phyloP scores from a whole-genome alignment of 768 basidiomycete species.

The Amanita rubescens region DNA sequence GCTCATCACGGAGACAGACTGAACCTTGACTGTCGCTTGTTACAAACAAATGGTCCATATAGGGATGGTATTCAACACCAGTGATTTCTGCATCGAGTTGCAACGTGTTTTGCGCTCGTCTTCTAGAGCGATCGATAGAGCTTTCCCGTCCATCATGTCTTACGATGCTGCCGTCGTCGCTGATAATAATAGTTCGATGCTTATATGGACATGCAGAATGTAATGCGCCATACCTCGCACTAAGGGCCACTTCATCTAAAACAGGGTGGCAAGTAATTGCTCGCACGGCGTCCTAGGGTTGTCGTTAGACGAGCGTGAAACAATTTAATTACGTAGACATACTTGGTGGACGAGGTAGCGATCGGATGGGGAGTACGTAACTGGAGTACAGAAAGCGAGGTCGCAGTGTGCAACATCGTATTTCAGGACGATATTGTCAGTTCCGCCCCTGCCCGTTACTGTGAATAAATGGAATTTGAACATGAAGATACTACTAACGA shows the following conservation, averaged over 20 bases:
- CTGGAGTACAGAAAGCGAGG: constrained; percentile 15
- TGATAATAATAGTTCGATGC: constrained; percentile 17
- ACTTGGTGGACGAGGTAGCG: constrained; percentile 17
- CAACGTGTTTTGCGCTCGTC: constrained; percentile 40
- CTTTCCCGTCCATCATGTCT: constrained; percentile 50
- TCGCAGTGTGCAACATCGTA: constrained; percentile 41
- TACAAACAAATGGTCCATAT: constrained; percentile 59
- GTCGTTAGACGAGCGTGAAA: no score
- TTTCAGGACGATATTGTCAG: constrained; percentile 42
- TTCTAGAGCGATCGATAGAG: constrained; percentile 13
- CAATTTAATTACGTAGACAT: constrained; percentile 5
- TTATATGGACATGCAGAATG: background rate
- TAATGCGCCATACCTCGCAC: constrained; percentile 45
- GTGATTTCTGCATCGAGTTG: constrained; percentile 52
- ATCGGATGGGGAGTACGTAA: constrained; percentile 11
- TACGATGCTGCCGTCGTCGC: constrained; percentile 65
- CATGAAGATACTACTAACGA: constrained; percentile 39
- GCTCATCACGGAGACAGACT: constrained; percentile 60
- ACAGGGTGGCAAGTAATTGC: constrained; percentile 58
- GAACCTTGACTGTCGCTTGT: constrained; percentile 53
- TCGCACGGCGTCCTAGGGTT: no score
- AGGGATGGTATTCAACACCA: constrained; percentile 60
- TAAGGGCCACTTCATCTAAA: constrained; percentile 62
- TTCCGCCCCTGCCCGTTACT: constrained; percentile 39
- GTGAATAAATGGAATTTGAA: constrained; percentile 1